phyloP scores from a whole-genome alignment of 805 yeast species.

The Saturnispora dispora region DNA sequence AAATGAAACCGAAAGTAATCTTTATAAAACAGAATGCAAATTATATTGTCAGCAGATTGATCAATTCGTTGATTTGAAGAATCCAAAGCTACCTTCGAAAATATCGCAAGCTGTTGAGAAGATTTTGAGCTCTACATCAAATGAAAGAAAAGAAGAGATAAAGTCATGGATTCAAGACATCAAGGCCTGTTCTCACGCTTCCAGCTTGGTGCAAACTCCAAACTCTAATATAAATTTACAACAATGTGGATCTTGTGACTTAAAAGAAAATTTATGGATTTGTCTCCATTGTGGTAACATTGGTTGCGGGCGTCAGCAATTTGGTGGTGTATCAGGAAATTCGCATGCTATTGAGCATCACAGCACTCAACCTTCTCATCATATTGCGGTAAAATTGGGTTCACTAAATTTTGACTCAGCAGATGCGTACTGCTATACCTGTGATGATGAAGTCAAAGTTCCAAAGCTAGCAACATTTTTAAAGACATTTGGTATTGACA shows the following conservation, averaged over 20 bases:
- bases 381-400: constrained; percentile 85
- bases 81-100: constrained; percentile 22
- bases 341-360: constrained; percentile 80
- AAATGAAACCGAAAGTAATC: constrained; percentile 53
- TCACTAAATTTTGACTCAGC: constrained; percentile 71
- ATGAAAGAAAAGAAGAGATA: constrained; percentile 55
- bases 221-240: constrained; percentile 26
- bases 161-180: constrained; percentile 91
- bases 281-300: constrained; percentile 85
- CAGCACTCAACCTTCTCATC: constrained; percentile 45
- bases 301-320: constrained; percentile 93
- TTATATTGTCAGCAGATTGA: constrained; percentile 33
- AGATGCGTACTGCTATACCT: constrained; percentile 81
- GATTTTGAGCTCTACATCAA: constrained; percentile 50
- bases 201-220: constrained; percentile 37
- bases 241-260: constrained; percentile 50
- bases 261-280: constrained; percentile 79
- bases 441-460: constrained; percentile 84
- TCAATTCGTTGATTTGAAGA: constrained; percentile 23
- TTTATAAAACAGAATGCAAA: constrained; percentile 38
- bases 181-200: constrained; percentile 68
- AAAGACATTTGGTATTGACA: constrained; percentile 57
- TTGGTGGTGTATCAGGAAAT: constrained; percentile 90
- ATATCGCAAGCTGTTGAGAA: constrained; percentile 30
- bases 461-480: constrained; percentile 44